Evolutionary conservation across 2,329 filamentous ascomycete genomes (phyloP), one percentile per base, ranked within the genome.

Genomic region (Aspergillus sp.): DNA sequence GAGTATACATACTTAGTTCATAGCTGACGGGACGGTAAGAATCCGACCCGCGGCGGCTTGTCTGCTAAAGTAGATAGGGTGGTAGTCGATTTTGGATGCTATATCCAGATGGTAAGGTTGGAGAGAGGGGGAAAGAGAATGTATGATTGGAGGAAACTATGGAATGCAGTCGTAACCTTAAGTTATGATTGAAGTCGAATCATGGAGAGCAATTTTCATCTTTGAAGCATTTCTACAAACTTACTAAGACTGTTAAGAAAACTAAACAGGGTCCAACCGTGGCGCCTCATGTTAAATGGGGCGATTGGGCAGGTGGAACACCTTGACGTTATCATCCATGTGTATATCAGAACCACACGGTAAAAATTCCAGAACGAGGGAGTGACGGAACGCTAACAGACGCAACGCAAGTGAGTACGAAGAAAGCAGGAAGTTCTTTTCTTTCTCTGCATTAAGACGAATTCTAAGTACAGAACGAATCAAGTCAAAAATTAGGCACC

Each of bases 401-500:
- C 40, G 19, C 17, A 17, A 42, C 5, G n/a, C n/a, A 42, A 12
- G 19, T 7, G 20, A 12, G 19, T 7, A 11, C 30, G 27, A 17
- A 30, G 15, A 30, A 20, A 47, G 17, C 6, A 33, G 24, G n/a
- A 24, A 20, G 27, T 27, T 45, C 45, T n/a, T 17, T 4, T 34
- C 20, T 30, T 51, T 52, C 54, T 52, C 33, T 51, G 19, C 34
- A 57, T 57, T 44, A 34, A 24, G 24, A 27, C 13, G 40, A n/a
- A 37, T 13, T 51, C 47, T 51, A 48, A 20, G 37, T 46, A 47
- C 40, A 47, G 15, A 30, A 30, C 27, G 9, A 30, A 30, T 30
- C 33, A 19, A 47, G 24, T 50, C 22, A 55, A 20, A 51, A 40
- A 47, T 57, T 57, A 33, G 54, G 48, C n/a, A 57, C 45, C 27